Percentiles rank a stretch among this genome's conserved stretches.
phyloP scores from a whole-genome alignment of 495 filamentous ascomycete genomes.

The Talaromyces borbonicus region DNA sequence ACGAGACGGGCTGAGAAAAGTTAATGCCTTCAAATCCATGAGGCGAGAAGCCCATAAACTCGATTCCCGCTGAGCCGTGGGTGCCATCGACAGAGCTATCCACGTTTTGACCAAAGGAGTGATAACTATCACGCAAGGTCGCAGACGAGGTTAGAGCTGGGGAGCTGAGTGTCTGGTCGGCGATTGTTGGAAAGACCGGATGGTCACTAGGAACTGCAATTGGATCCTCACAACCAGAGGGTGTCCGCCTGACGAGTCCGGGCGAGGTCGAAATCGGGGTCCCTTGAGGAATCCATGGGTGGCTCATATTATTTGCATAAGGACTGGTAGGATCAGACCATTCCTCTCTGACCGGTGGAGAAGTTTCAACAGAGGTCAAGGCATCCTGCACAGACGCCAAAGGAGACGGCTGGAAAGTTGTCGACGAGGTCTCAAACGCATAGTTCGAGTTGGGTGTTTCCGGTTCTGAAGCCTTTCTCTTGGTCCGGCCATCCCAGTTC shows the following conservation, averaged over 20 bases:
- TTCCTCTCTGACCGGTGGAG: neutral
- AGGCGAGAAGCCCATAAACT: constrained; percentile 20
- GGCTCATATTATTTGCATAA: neutral
- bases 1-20: constrained; percentile 27
- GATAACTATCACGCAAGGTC: neutral
- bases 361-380: neutral
- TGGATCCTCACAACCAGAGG: neutral
- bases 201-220: neutral
- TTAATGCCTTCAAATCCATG: constrained; percentile 24
- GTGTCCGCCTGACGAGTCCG: neutral
- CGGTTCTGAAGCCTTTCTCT: constrained; percentile 20
- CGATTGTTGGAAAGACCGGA: neutral
- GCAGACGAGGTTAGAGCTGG: neutral
- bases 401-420: neutral
- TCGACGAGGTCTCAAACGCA: constrained; percentile 13
- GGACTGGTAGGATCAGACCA: constrained; percentile 4
- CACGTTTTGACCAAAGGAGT: neutral
- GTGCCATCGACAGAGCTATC: neutral
- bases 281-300: neutral
- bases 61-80: constrained; percentile 4
- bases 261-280: constrained; percentile 3
- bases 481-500: constrained; percentile 69
- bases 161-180: neutral
- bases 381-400: neutral
- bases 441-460: constrained; percentile 27